A percentile compares a stretch with the other conserved stretches of the same genome.
Conservation (phyloP, 1,139 yeast species). For the Nakaseomyces glabratus region DNA sequence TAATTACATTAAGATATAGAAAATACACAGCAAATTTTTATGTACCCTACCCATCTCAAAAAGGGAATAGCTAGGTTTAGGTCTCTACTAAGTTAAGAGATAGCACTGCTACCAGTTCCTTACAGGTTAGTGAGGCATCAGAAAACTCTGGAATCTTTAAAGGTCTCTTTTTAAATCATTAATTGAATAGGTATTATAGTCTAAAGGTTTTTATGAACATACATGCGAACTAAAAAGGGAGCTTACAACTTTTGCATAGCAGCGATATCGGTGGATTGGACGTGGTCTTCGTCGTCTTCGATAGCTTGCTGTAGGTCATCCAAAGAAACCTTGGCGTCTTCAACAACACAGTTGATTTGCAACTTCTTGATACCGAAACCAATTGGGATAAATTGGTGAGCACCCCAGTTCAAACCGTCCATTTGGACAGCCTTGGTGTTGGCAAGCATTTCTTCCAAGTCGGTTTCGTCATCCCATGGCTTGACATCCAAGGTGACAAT, state of each 20-base stretch:
- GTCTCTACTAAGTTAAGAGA: too few species aligned
- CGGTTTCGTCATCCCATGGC: constrained; percentile 99
- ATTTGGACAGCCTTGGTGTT: constrained; percentile 73
- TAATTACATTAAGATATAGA: too few species aligned
- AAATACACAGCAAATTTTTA: too few species aligned
- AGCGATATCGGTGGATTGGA: constrained; percentile 96
- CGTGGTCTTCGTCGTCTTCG: constrained; percentile 98
- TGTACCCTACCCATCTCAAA: too few species aligned
- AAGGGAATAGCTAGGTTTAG: too few species aligned
- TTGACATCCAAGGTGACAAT: constrained; percentile 93
- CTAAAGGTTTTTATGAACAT: too few species aligned
- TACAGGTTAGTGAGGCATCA: too few species aligned
- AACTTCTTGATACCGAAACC: constrained; percentile 99
- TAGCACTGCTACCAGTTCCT: too few species aligned
- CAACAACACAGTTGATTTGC: constrained; percentile 96
- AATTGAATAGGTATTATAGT: constrained; percentile 1
- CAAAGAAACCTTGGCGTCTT: constrained; percentile 90
- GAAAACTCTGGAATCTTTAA: too few species aligned
- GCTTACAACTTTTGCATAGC: constrained; percentile 95
- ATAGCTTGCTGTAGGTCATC: constrained; percentile 78
- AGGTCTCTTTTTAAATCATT: too few species aligned
- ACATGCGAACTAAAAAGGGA: constrained; percentile 6
- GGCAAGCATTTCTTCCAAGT: constrained; percentile 78
- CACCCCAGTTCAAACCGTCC: constrained; percentile 99
- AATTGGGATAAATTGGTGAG: constrained; percentile 88